Percentiles rank a stretch among this genome's conserved stretches.
These are phyloP conservation scores for Aspergillus asperescens DNA, from an alignment of 495 filamentous ascomycete genomes.

Conservation along the genomic window DNA sequence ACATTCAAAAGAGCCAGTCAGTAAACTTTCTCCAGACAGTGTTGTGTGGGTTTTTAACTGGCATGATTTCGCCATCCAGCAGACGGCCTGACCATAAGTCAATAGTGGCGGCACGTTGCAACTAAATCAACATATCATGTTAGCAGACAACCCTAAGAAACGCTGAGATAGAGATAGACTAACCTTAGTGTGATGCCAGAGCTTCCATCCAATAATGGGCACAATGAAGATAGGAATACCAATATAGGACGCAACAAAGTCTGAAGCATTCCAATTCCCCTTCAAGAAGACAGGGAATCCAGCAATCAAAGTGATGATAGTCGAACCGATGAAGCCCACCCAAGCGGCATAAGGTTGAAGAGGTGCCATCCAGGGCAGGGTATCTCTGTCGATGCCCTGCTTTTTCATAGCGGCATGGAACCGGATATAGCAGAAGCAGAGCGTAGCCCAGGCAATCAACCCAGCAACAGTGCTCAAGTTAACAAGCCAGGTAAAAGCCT, in stretches of 20 bases:
- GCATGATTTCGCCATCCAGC: too few species aligned
- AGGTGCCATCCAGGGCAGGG: background rate
- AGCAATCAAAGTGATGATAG: background rate
- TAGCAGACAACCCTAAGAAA: too few species aligned
- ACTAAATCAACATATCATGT: too few species aligned
- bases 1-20: too few species aligned
- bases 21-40: too few species aligned
- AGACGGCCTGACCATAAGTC: too few species aligned
- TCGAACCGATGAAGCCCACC: too few species aligned
- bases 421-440: slow-evolving; percentile 56
- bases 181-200: too few species aligned
- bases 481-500: slow-evolving; percentile 56
- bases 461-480: slow-evolving; percentile 54
- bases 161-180: too few species aligned
- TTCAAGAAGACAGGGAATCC: background rate
- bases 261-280: background rate
- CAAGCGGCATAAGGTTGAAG: background rate
- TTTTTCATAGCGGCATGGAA: slow-evolving; percentile 56
- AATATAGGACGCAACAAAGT: background rate
- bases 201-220: too few species aligned
- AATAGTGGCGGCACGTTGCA: too few species aligned
- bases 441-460: slow-evolving; percentile 58
- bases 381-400: slow-evolving; percentile 49
- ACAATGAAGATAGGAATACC: background rate
- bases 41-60: too few species aligned